These are phyloP conservation scores for Anethum foeniculum DNA, from an alignment of 140 eudicot species.

Conservation along the genomic window DNA sequence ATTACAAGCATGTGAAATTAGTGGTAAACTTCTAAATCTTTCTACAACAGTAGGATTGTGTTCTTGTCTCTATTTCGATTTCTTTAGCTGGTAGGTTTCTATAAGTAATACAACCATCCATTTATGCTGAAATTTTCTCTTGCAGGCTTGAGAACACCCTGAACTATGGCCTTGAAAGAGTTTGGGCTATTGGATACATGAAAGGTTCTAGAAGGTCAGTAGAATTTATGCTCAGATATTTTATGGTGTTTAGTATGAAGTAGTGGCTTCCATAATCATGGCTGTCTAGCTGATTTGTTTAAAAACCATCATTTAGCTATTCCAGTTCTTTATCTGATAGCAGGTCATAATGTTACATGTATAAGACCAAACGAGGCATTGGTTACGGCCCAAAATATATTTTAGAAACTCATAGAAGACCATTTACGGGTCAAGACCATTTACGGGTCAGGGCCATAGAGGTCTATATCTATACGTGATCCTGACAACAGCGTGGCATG, in stretches of 20 bases:
- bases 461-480: background rate
- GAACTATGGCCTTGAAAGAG: conserved; percentile 96
- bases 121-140: conserved; percentile 5
- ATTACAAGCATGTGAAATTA: background rate
- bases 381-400: background rate
- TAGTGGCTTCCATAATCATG: background rate
- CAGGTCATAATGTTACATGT: background rate
- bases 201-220: conserved; percentile 91
- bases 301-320: background rate
- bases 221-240: conserved; percentile 5
- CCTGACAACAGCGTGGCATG: background rate
- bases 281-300: background rate
- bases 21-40: background rate
- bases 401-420: background rate
- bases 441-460: background rate
- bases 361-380: background rate
- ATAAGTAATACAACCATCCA: background rate
- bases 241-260: background rate
- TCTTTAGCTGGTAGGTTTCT: background rate
- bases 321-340: background rate
- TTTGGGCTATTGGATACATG: conserved; percentile 94
- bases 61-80: background rate
- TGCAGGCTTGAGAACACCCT: conserved; percentile 90
- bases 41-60: background rate
- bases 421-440: background rate